Base-by-base conservation (phyloP, 805 yeast species). In the Phaffomyces thermotolerans region DNA sequence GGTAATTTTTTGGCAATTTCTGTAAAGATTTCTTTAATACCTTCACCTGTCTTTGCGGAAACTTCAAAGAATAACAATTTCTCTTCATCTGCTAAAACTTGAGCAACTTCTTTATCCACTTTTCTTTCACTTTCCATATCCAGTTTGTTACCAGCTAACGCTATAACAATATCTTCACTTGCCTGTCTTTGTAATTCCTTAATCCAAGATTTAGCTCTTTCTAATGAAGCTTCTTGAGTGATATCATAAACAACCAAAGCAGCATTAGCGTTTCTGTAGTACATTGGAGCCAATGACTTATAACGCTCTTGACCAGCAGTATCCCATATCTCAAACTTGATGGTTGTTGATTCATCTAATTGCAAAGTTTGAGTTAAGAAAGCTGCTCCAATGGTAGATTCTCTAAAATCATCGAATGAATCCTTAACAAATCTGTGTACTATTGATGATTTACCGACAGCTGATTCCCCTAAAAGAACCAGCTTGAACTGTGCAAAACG, bases 311-410 rank as follows among this genome's bases (percentile, higher is more conserved):
- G 99, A 23, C 99, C 99, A 0, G 99, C 99, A 13, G 99, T 91
- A 60, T 91, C 99, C 73, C 78, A 73, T 31, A 73, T 73, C 50
- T 73, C 78, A 41, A 63, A 80, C 60, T 59, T 67, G 46, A 63
- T 72, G 33, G 65, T 66, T 32, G 74, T 64, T 49, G 67, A 59
- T 14, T 61, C 52, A 42, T 69, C 75, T 8, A 78, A 51, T 10
- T 69, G 68, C 12, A 84, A 69, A 10, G 84, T 79, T 60, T 89
- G 95, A 15, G 97, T 87, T 34, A 93, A 74, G 63, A 91, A 93
- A 0, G 98, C 99, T 4, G 99, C 99, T n/a, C 99, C 99, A 43
- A 93, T 93, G 2, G 99, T 93, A 36, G 95, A 85, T 52, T 95
- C 87, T 46, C 91, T 76, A 51, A 78, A 76, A 27, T 78, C 81